Base-by-base conservation (phyloP, 352 stramenopile genomes). In the Albugo laibachii region DNA sequence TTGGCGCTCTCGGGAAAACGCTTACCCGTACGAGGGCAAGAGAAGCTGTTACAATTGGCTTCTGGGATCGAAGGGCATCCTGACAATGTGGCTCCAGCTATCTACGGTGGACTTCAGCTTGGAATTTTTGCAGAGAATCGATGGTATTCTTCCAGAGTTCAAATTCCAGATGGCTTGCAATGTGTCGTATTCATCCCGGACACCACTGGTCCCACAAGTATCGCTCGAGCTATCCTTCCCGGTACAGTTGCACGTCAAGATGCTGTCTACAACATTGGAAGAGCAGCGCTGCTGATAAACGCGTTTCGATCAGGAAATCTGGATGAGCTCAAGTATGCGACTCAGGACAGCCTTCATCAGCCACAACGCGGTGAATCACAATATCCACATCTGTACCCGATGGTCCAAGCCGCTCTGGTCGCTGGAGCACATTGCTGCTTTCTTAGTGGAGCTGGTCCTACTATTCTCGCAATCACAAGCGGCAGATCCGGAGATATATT, bases 111-210 rank as follows among this genome's bases (percentile, higher is more conserved):
- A 18, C 80, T 98, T 54, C 95, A 99, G 74, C 75, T 99, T 52
- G 78, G 78, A 24, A 86, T 91, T 51, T 77, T 79, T 42, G 96
- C 92, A 39, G 92, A 97, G 51, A 77, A 95, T 50, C 88, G 93
- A 46, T 98, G 94, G 94, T 83, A 95, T 50, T 97, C 93, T 12
- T 96, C 97, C 71, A 87, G 94, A 47, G 88, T 98, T 36, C 76
- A 93, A 54, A 89, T 94, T 57, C 94, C 94, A 11, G 65, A 94
- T n/a, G 93, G 91, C 2, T 70, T 97, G 52, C 93, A 98, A 73
- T 93, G 95, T 59, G 92, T 99, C 45, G 83, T 98, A 54, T 98
- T 98, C 62, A 98, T 99, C 59, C 95, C 95, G 0, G 83, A 98
- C 58, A 88, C 96, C 53, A 96, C 96, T 18, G 94, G 94, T 19